Percentiles rank a stretch among this genome's conserved stretches.
Conservation (phyloP, 176 grass and related monocot species). For the Saccharum officinarum region DNA sequence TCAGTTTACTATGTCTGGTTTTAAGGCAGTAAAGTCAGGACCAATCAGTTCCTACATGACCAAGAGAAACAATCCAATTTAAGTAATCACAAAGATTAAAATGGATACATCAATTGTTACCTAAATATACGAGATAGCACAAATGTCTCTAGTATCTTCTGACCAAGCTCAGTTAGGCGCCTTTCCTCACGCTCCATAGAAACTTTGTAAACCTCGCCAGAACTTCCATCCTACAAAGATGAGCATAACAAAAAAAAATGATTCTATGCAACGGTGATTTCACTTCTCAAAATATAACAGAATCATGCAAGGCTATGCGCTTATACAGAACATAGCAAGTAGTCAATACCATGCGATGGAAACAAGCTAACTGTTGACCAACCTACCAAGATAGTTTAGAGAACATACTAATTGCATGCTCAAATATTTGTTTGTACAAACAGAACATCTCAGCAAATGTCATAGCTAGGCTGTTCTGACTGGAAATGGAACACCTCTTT, state of each 20-base stretch:
- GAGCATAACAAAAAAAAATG: conserved; percentile 24
- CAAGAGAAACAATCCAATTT: conserved; percentile 14
- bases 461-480: conserved; percentile 5
- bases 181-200: conserved; percentile 89
- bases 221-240: conserved; percentile 70
- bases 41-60: background rate
- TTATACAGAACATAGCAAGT: background rate
- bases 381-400: conserved; percentile 14
- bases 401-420: background rate
- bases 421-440: conserved; percentile 8
- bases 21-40: background rate
- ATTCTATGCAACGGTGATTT: conserved; percentile 24
- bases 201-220: conserved; percentile 85
- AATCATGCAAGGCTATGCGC: background rate
- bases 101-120: conserved; percentile 38
- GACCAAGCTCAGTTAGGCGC: conserved; percentile 86
- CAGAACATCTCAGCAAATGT: conserved; percentile 6
- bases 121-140: conserved; percentile 87
- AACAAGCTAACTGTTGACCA: background rate
- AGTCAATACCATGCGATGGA: background rate
- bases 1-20: background rate
- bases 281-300: conserved; percentile 18
- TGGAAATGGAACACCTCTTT: conserved; percentile 12
- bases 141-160: conserved; percentile 94
- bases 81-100: conserved; percentile 28